These are phyloP conservation scores for Amniculicola lignicola DNA, from an alignment of 495 filamentous ascomycete genomes.

Conservation along the genomic window DNA sequence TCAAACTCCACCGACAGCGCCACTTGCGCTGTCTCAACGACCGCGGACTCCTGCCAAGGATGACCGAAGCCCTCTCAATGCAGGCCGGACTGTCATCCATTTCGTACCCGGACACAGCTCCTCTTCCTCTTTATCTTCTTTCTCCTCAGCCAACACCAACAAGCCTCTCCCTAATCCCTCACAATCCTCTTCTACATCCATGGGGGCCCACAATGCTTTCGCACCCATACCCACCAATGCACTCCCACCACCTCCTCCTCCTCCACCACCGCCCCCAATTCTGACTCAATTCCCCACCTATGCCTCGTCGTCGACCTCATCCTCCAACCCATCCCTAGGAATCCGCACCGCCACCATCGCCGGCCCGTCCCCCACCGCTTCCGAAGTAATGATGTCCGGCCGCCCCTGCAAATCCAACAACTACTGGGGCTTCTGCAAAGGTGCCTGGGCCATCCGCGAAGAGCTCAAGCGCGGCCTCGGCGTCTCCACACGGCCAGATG, in stretches of 20 bases:
- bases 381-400: slow-evolving; percentile 27
- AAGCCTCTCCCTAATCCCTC: background rate
- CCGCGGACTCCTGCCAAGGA: slow-evolving; percentile 9
- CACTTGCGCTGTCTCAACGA: background rate
- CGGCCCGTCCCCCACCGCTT: background rate
- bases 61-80: background rate
- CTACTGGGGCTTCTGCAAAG: slow-evolving; percentile 54
- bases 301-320: background rate
- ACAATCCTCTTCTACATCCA: background rate
- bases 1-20: background rate
- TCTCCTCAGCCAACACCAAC: background rate
- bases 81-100: slow-evolving; percentile 8
- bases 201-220: too few species aligned
- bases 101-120: background rate
- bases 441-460: slow-evolving; percentile 48
- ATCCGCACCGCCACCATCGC: slow-evolving; percentile 8
- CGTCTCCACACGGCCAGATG: slow-evolving; percentile 40
- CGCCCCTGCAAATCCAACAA: slow-evolving; percentile 44
- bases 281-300: background rate
- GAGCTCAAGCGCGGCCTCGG: slow-evolving; percentile 43
- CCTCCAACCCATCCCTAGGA: too few species aligned
- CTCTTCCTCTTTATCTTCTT: too few species aligned
- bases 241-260: background rate
- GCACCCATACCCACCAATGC: background rate
- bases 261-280: background rate